Percentiles rank a stretch among this genome's conserved stretches.
Evolutionary conservation across 768 basidiomycete genomes (phyloP).

Genomic region (Infundibulicybe gibba): DNA sequence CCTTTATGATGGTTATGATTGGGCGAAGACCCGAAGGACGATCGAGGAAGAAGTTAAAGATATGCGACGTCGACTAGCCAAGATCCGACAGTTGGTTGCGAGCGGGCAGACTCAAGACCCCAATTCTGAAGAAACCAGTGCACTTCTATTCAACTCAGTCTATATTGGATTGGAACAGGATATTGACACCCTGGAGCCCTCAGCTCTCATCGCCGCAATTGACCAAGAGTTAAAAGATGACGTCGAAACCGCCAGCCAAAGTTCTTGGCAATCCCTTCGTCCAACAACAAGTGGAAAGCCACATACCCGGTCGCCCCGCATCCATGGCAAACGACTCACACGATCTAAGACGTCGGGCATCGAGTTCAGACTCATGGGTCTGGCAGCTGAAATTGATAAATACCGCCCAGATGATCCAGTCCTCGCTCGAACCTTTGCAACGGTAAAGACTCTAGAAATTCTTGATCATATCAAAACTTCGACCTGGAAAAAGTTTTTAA

Average conservation of each 20-base stretch:
- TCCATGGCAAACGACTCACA: constrained; percentile 59
- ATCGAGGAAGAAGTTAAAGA: constrained; percentile 88
- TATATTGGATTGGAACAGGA: constrained; percentile 89
- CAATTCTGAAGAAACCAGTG: constrained; percentile 64
- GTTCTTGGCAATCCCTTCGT: constrained; percentile 89
- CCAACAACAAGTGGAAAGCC: constrained; percentile 43
- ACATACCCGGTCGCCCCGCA: constrained; percentile 30
- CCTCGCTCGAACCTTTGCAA: constrained; percentile 64
- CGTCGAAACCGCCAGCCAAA: constrained; percentile 68
- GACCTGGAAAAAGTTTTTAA: constrained; percentile 97
- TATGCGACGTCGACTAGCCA: constrained; percentile 81
- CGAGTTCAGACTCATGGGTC: constrained; percentile 70
- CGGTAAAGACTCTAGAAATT: constrained; percentile 78
- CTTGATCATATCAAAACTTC: constrained; percentile 97
- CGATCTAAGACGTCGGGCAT: constrained; percentile 79
- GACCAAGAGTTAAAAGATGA: constrained; percentile 86
- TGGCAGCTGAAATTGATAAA: constrained; percentile 65
- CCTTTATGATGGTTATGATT: constrained; percentile 95
- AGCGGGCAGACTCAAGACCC: constrained; percentile 85
- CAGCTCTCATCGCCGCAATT: constrained; percentile 83
- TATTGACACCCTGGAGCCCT: constrained; percentile 68
- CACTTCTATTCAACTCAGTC: constrained; percentile 89
- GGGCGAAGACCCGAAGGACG: constrained; percentile 77
- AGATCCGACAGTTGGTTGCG: constrained; percentile 89
- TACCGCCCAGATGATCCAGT: constrained; percentile 52